Evolutionary conservation across 2,329 filamentous ascomycete species (phyloP), one percentile per base, ranked within the genome.

Genomic region (Colletotrichum graminicola): DNA sequence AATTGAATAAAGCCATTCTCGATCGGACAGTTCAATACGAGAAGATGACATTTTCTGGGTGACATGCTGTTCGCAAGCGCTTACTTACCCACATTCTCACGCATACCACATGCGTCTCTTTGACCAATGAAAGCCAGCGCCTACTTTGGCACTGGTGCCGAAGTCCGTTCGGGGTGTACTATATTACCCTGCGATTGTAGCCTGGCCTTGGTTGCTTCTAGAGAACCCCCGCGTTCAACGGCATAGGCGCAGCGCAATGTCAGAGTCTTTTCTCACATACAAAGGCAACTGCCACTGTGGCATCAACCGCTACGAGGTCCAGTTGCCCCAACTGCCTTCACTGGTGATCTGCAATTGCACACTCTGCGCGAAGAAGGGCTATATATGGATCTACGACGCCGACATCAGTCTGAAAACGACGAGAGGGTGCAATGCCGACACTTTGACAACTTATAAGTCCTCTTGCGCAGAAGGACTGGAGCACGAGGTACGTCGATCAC

Each of bases 271-370:
- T 3, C 47, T 32, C 14, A 62, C 55, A 18, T 72, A 66, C 39
- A 66, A 62, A 29, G 77, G 77, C 21, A 78, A 79, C 65, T 80
- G 78, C 65, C 77, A 79, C 67, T 79, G 78, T 67, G 78, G 77
- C 5, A 56, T 61, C 4, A 78, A 76, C 51, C 77, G 77, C 39
- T 79, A 75, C 36, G 73, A 76, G 34, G 10, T 79, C 3, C 21
- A 61, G 3, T 8, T 72, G 2, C 62, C 73, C 0, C 56, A 72
- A 4, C 72, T 71, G 29, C 64, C 45, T 3, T 43, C 62, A 0
- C 73, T 73, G 0, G 66, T 73, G 0, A 49, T 72, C 1, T 80
- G 78, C 63, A 45, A 67, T 29, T 79, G 78, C 62, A 70, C 59
- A 3, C 73, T 77, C n/a, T 80, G 78, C 54, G 23, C 10, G 0